These are phyloP conservation scores for Ceriops zippeliana DNA, from an alignment of 345 rosid species.

Conservation along the genomic window DNA sequence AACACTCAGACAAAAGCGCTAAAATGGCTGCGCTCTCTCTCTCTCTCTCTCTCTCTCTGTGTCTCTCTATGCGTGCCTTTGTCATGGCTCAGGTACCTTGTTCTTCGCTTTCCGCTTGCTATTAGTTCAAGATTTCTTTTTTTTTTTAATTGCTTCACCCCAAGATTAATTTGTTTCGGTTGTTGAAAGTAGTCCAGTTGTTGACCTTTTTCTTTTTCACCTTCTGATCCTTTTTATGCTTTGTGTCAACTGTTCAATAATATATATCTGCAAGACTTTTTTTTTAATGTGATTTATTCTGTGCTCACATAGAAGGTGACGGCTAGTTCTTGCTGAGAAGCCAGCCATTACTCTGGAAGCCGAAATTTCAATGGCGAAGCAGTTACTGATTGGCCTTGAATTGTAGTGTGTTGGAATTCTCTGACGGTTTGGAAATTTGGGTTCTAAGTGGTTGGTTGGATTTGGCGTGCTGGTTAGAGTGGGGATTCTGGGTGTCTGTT, in stretches of 20 bases:
- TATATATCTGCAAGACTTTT: not conserved
- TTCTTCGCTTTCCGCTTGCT: not conserved
- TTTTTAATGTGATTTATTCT: slow-evolving; percentile 7
- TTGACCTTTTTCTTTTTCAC: too few relatives aligned
- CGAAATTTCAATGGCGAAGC: not conserved
- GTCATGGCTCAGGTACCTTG: slow-evolving; percentile 14
- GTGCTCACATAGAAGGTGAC: slow-evolving; percentile 7
- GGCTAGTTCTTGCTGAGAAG: slow-evolving; percentile 11
- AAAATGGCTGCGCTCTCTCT: too few relatives aligned
- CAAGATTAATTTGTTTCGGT: too few relatives aligned
- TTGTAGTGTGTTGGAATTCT: not conserved
- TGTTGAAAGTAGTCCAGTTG: too few relatives aligned
- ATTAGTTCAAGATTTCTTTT: not conserved
- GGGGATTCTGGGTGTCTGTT: slow-evolving; percentile 1
- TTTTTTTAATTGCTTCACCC: too few relatives aligned
- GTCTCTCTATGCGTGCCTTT: not conserved
- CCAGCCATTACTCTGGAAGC: not conserved
- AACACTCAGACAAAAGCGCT: not conserved
- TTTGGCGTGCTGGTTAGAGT: not conserved
- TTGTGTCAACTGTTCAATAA: not conserved
- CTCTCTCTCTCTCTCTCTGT: not conserved
- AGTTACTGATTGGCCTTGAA: not conserved
- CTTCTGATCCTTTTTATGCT: not conserved
- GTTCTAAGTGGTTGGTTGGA: not conserved
- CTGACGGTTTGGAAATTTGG: slow-evolving; percentile 3